Evolutionary conservation across 257 asterid species (phyloP), one percentile per base, ranked within the genome.

Genomic region (Rhazya stricta): DNA sequence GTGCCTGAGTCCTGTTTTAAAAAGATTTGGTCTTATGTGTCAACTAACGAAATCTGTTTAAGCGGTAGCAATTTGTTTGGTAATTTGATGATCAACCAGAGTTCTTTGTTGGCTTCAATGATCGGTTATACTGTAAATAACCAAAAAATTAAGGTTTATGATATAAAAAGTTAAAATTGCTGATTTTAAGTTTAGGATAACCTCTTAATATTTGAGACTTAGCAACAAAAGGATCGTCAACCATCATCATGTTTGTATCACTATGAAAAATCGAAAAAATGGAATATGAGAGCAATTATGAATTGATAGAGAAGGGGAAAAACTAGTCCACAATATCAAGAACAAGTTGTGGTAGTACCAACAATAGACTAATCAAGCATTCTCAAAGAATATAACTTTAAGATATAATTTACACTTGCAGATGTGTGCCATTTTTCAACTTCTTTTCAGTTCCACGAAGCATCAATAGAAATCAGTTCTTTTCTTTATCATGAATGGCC

Each of bases 211-310:
- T 84, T 82, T 94, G 99, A 84, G 99, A 94, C 86, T 94, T 94
- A 53, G 99, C 97, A 79, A 94, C 97, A 82, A 96, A 94, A 71
- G 99, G 99, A 84, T 94, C 99, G 3, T 97, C 99, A 73, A 94
- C 97, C 97, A 94, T 94, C 99, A 94, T 94, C 99, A 94, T 90
- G 83, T 94, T 94, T 83, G 92, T 92, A 82, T 94, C 97, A 81
- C 99, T 94, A 66, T 27, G 45, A 78, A 75, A 84, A 69, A 69
- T 56, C 39, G 83, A 50, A 51, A 70, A 72, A 67, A 67, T 77
- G 60, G 66, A n/a, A n/a, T 12, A 69, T 69, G 67, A 54, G 71
- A 46, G 42, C 21, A n/a, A n/a, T 73, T 77, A 66, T n/a, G 23
- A 79, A 66, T 34, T 57, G 54, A 58, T 27, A 77, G 39, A 66